Evolutionary conservation across 177 flowering plant genomes (phyloP).

Genomic region (Vitis hybrid): DNA sequence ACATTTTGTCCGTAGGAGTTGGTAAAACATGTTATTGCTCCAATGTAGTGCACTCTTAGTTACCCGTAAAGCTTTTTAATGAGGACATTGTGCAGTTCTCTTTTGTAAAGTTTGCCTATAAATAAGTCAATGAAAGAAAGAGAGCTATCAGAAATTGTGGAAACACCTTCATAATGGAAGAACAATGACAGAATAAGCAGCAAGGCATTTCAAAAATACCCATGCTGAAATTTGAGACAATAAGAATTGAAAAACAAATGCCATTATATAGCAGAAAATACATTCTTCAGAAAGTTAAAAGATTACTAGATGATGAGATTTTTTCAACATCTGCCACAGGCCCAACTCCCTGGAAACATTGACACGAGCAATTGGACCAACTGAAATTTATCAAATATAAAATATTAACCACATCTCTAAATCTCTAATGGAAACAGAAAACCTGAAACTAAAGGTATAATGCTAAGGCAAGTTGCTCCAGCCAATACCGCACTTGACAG

Average conservation of each 20-base stretch:
- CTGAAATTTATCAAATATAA: background rate
- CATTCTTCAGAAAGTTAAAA: background rate
- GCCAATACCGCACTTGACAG: no score
- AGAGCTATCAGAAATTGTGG: no score
- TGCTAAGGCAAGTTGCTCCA: no score
- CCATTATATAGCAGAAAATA: background rate
- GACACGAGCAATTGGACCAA: conserved; percentile 4
- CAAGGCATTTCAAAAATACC: background rate
- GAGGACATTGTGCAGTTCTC: conserved; percentile 28
- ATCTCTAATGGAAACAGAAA: no score
- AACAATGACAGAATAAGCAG: background rate
- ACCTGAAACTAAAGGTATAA: no score
- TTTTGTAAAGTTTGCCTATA: conserved; percentile 90
- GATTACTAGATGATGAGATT: conserved; percentile 56
- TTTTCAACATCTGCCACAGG: conserved; percentile 62
- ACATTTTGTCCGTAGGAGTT: conserved; percentile 60
- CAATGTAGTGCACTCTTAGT: background rate
- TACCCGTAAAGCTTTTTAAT: conserved; percentile 80
- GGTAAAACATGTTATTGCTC: conserved; percentile 1
- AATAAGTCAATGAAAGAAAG: background rate
- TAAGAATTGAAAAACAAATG: background rate
- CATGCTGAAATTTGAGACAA: conserved; percentile 41
- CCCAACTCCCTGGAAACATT: conserved; percentile 39
- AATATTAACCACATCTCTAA: background rate
- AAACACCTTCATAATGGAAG: no score